Evolutionary conservation across 2,329 filamentous ascomycete species (phyloP).

Genomic region (Xylariaceae sp.): DNA sequence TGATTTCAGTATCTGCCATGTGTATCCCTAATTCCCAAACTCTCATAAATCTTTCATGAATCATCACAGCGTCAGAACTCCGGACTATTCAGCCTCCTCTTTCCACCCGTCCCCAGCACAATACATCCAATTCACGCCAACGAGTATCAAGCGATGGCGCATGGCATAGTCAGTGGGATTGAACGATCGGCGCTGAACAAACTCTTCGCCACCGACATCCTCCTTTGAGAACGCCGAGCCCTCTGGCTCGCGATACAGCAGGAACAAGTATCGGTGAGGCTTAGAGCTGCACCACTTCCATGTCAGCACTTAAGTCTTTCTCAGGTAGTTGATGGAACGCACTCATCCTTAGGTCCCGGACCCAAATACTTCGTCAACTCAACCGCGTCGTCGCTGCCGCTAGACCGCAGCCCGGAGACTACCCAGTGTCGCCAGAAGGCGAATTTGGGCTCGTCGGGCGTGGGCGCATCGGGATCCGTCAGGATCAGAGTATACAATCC

Average conservation of each 20-base stretch:
- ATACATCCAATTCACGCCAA: slow-evolving; percentile 44
- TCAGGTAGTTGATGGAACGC: slow-evolving; percentile 16
- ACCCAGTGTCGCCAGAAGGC: slow-evolving; percentile 55
- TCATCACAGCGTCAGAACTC: neutral
- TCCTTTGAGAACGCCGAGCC: slow-evolving; percentile 34
- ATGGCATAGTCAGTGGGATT: slow-evolving; percentile 36
- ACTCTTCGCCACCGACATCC: slow-evolving; percentile 45
- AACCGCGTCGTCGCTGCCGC: slow-evolving; percentile 16
- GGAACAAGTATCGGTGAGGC: slow-evolving; percentile 45
- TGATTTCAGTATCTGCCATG: too few species aligned
- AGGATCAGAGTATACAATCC: slow-evolving; percentile 45
- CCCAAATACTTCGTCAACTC: slow-evolving; percentile 41
- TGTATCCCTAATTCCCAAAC: too few species aligned
- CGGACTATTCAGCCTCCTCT: slow-evolving; percentile 10
- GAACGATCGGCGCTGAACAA: slow-evolving; percentile 42
- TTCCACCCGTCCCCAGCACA: slow-evolving; percentile 43
- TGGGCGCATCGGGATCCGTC: slow-evolving; percentile 52
- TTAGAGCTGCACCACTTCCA: slow-evolving; percentile 36
- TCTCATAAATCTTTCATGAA: neutral
- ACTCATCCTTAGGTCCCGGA: slow-evolving; percentile 45
- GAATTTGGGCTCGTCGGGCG: slow-evolving; percentile 51
- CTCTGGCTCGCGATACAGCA: slow-evolving; percentile 40
- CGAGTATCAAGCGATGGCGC: slow-evolving; percentile 36
- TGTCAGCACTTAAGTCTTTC: neutral
- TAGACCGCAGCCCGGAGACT: slow-evolving; percentile 37